Evolutionary conservation across 2,329 filamentous ascomycete genomes (phyloP), one percentile per base, ranked within the genome.

Genomic region (Beauveria caledonica): DNA sequence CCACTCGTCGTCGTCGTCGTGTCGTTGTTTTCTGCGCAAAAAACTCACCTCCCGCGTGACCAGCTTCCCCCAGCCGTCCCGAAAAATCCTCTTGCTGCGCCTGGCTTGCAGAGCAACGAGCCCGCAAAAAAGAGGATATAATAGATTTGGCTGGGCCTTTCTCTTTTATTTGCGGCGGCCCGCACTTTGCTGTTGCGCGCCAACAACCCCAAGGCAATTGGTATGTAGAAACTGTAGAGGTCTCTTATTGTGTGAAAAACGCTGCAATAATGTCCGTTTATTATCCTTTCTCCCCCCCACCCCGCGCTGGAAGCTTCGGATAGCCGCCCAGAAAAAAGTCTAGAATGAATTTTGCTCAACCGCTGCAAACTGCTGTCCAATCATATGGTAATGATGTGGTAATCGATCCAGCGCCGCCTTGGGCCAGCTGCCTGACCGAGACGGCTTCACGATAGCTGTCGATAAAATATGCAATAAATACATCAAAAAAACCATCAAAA

Each of bases 31-130:
- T 21, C 27, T 56, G n/a, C 17, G 40, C 53, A 42, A 39, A 56
- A 52, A 52, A 54, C 2, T 57, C 42, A n/a, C n/a, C n/a, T 27
- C 36, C 50, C 55, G 55, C 55, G 46, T 58, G 55, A 58, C 33
- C 46, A 11, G 13, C 27, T 3, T 8, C 29, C 11, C 10, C 5
- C 9, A 17, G 5, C 8, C 44, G 58, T 65, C 66, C 70, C 70
- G 70, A 69, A 68, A 72, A 72, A 72, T 72, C 70, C 68, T 72
- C 70, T 72, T 72, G 67, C 63, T 56, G 61, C 45, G 15, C 9
- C 19, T 17, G 27, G 33, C 21, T 15, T 57, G 40, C 44, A 39
- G 29, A 8, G 40, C 15, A 21, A 10, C 11, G 25, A 57, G 54
- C 54, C 54, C 54, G 54, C 54, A 57, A 40, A 57, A 57, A 57